A percentile compares a stretch with the other conserved stretches of the same genome.
Conservation (phyloP, 2,329 filamentous ascomycete species). For the Penicillium sp. region DNA sequence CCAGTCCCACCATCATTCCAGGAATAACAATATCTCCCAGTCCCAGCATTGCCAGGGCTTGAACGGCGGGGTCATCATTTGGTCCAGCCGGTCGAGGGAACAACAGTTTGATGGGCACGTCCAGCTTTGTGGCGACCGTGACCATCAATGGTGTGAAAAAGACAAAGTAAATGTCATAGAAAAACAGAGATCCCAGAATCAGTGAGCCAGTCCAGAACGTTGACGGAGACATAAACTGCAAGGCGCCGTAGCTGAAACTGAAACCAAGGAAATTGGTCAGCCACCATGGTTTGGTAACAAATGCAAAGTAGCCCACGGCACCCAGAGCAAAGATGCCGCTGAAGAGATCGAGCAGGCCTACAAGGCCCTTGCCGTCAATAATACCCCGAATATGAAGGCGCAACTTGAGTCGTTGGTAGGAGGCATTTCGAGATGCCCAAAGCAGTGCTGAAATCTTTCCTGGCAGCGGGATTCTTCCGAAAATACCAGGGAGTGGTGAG, state of each 20-base stretch:
- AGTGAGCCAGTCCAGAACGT: conserved; percentile 81
- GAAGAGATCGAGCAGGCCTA: conserved; percentile 54
- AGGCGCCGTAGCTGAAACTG: conserved; percentile 80
- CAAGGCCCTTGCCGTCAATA: conserved; percentile 44
- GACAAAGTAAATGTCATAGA: conserved; percentile 85
- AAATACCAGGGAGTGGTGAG: conserved; percentile 58
- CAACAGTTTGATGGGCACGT: conserved; percentile 90
- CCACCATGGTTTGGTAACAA: conserved; percentile 66
- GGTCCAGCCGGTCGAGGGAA: conserved; percentile 68
- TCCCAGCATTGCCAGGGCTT: conserved; percentile 74
- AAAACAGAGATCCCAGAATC: conserved; percentile 78
- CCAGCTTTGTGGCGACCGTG: conserved; percentile 78
- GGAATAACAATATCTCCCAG: conserved; percentile 94
- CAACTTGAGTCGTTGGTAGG: conserved; percentile 57
- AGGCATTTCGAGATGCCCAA: conserved; percentile 55
- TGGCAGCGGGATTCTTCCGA: conserved; percentile 54
- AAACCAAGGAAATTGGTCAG: conserved; percentile 87
- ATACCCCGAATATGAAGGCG: conserved; percentile 60
- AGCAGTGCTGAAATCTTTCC: conserved; percentile 37
- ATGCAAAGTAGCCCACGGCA: conserved; percentile 67
- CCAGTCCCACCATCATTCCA: conserved; percentile 85
- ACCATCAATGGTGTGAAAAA: conserved; percentile 61
- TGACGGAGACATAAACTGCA: conserved; percentile 85
- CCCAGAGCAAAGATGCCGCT: conserved; percentile 61
- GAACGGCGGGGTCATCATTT: conserved; percentile 46